Evolutionary conservation across 1,139 yeast genomes (phyloP).

Genomic region (Kazachstania sp.): DNA sequence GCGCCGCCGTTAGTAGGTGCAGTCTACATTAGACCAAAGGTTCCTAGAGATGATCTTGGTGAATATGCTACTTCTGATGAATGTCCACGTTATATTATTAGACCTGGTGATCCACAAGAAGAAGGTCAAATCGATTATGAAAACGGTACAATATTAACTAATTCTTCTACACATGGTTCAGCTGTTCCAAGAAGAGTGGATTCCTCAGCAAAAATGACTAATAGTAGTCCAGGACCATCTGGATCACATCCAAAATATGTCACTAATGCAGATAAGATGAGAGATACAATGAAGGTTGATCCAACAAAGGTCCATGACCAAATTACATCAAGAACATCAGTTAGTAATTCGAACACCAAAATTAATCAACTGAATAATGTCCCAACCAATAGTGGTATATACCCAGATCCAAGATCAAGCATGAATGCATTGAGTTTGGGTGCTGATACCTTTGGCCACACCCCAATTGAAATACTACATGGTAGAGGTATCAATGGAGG

Average conservation of each 20-base stretch:
- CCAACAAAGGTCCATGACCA: not conserved
- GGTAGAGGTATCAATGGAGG: not conserved
- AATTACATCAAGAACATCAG: not conserved
- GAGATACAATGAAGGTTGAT: not conserved
- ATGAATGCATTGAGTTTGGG: not conserved
- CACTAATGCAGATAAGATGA: not conserved
- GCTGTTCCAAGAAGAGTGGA: not conserved
- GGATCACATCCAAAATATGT: not conserved
- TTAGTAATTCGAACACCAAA: not conserved
- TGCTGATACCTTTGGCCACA: not conserved
- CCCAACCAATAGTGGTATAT: not conserved
- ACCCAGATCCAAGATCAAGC: not conserved
- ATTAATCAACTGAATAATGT: not conserved
- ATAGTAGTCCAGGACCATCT: not conserved
- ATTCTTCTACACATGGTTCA: not conserved
- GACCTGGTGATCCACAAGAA: conserved; percentile 35
- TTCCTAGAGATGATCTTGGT: conserved; percentile 70
- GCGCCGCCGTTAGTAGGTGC: conserved; percentile 94
- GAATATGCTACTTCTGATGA: conserved; percentile 56
- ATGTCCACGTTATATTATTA: conserved; percentile 51
- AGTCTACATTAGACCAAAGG: conserved; percentile 68
- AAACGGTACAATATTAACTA: conserved; percentile 22
- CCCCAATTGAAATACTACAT: not conserved
- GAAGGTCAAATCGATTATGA: conserved; percentile 30
- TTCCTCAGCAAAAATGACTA: not conserved